Evolutionary conservation across 2,329 filamentous ascomycete genomes (phyloP).

Genomic region (Epichloe typhina): DNA sequence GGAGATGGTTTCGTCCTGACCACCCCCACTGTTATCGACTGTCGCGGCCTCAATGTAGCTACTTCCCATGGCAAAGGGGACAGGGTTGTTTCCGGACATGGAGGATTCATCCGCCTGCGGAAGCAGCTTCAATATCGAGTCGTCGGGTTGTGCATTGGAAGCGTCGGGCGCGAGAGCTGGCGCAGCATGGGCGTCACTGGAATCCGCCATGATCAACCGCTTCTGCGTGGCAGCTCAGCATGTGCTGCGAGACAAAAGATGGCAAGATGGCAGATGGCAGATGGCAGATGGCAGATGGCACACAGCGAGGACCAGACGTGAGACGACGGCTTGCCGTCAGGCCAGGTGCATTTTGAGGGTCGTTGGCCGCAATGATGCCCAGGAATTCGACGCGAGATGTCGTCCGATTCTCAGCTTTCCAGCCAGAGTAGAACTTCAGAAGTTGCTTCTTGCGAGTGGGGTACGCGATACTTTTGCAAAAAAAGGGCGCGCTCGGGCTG

Average conservation of each 20-base stretch:
- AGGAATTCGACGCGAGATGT: neutral
- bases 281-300: conserved; percentile 14
- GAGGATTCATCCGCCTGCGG: conserved; percentile 10
- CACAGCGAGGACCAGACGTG: conserved; percentile 1
- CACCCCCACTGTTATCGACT: conserved; percentile 19
- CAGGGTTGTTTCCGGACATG: neutral
- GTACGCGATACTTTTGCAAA: too few species aligned
- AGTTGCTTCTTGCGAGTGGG: neutral
- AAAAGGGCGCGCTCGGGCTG: too few species aligned
- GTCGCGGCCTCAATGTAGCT: conserved; percentile 30
- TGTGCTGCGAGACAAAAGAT: conserved; percentile 14
- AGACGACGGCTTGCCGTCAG: conserved; percentile 17
- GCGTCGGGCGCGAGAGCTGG: neutral
- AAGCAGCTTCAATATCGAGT: conserved; percentile 6
- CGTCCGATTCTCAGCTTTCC: neutral
- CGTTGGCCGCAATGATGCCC: neutral
- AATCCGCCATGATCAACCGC: neutral
- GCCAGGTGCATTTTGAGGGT: conserved; percentile 23
- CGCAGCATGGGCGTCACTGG: neutral
- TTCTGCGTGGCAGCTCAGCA: conserved; percentile 6
- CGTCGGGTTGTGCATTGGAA: conserved; percentile 5
- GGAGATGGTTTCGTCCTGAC: conserved; percentile 33
- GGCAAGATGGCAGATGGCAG: conserved; percentile 13
- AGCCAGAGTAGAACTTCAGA: neutral
- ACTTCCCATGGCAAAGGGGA: conserved; percentile 15